phyloP scores from a whole-genome alignment of 371 early-diverging fungal genomes.

The Mortierella sp. region DNA sequence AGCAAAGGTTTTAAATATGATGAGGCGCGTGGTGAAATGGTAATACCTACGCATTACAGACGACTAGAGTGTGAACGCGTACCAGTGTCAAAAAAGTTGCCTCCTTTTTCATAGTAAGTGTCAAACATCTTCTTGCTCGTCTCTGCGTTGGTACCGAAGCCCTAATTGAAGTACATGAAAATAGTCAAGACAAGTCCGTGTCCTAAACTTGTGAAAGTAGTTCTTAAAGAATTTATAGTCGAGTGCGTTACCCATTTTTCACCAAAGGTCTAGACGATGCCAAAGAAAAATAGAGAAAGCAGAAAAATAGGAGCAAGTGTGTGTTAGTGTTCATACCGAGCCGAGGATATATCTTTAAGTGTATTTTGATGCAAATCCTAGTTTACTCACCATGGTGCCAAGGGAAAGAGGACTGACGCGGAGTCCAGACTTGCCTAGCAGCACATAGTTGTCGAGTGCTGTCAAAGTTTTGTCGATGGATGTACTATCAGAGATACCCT shows the following conservation, averaged over 20 bases:
- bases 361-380: neutral
- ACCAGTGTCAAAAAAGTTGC: constrained; percentile 63
- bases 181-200: no score
- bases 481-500: constrained; percentile 46
- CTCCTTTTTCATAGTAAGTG: constrained; percentile 56
- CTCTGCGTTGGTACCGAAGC: constrained; percentile 49
- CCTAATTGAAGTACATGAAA: constrained; percentile 15
- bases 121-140: constrained; percentile 56
- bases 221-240: no score
- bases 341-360: neutral
- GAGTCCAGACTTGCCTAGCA: constrained; percentile 57
- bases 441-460: constrained; percentile 57
- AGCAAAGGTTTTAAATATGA: neutral
- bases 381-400: constrained; percentile 55
- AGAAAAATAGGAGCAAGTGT: neutral
- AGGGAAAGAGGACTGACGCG: constrained; percentile 60
- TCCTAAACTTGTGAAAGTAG: no score
- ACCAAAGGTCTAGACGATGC: constrained; percentile 46
- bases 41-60: no score
- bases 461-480: constrained; percentile 37
- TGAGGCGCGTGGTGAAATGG: no score
- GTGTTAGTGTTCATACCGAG: neutral
- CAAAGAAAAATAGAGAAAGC: neutral
- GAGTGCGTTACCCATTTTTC: constrained; percentile 41
- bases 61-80: neutral